Percentiles rank a stretch among this genome's conserved stretches.
Conservation (phyloP, 108 stramenopile genomes). For the Chaetoceros muelleri region DNA sequence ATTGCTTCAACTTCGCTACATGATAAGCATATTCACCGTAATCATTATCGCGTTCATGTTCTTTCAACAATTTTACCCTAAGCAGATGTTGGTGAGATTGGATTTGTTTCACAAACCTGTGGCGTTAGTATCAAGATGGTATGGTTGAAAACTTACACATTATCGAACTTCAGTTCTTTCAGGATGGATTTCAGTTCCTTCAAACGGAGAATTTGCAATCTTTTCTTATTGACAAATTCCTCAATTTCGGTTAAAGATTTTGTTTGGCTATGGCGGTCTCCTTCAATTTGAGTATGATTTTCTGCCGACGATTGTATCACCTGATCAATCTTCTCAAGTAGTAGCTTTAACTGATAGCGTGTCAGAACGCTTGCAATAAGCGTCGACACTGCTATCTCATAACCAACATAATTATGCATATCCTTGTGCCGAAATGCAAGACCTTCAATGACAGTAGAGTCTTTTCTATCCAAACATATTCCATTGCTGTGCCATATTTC, state of each 20-base stretch:
- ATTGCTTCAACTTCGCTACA: slow-evolving; percentile 45
- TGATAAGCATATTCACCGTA: slow-evolving; percentile 69
- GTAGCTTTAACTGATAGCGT: slow-evolving; percentile 17
- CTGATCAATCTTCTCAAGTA: slow-evolving; percentile 24
- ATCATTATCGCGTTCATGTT: slow-evolving; percentile 24
- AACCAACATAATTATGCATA: slow-evolving; percentile 56
- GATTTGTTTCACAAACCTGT: background rate
- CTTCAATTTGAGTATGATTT: background rate
- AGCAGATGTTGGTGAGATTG: background rate
- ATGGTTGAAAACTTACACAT: slow-evolving; percentile 19
- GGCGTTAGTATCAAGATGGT: slow-evolving; percentile 1
- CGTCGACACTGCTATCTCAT: slow-evolving; percentile 56
- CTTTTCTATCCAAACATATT: slow-evolving; percentile 29
- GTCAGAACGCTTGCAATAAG: slow-evolving; percentile 52
- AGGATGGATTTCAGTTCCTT: slow-evolving; percentile 20
- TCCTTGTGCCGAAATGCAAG: slow-evolving; percentile 38
- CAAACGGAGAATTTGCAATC: slow-evolving; percentile 23
- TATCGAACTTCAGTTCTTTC: slow-evolving; percentile 10
- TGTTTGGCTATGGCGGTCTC: background rate
- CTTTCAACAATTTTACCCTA: slow-evolving; percentile 34
- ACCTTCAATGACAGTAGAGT: slow-evolving; percentile 32
- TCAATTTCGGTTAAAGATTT: background rate
- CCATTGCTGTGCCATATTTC: slow-evolving; percentile 6
- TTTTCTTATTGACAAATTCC: slow-evolving; percentile 3
- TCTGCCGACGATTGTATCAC: slow-evolving; percentile 5